Conservation (phyloP, 1,284 basidiomycete species). For the Puccinia polysora region DNA sequence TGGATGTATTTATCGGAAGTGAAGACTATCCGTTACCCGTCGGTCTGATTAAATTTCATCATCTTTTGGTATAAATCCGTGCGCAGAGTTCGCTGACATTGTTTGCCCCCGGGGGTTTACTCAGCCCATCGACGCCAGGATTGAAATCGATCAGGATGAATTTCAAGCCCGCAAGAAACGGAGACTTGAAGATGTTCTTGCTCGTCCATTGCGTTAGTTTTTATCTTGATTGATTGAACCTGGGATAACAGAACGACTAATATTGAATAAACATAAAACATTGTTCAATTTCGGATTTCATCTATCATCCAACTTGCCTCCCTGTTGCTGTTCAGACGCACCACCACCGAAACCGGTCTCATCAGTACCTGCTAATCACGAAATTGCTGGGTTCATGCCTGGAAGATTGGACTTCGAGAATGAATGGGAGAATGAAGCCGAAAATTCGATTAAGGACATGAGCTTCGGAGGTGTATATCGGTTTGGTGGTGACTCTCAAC, state of each 20-base stretch:
- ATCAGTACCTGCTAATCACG: conserved; percentile 90
- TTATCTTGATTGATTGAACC: conserved; percentile 49
- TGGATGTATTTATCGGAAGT: conserved; percentile 72
- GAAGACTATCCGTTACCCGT: conserved; percentile 74
- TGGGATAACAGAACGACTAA: not conserved
- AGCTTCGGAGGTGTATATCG: conserved; percentile 84
- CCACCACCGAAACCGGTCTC: conserved; percentile 65
- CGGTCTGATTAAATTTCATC: conserved; percentile 48
- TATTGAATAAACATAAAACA: not conserved
- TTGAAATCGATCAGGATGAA: conserved; percentile 69
- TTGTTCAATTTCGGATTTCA: not conserved
- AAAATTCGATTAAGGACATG: conserved; percentile 89
- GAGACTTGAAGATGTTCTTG: conserved; percentile 64
- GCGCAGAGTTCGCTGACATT: not conserved
- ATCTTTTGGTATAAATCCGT: not conserved
- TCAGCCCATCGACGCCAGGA: conserved; percentile 65
- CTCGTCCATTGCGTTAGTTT: conserved; percentile 55
- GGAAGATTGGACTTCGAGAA: conserved; percentile 96
- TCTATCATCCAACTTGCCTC: conserved; percentile 13
- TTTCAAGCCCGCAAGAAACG: conserved; percentile 82
- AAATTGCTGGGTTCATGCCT: conserved; percentile 87
- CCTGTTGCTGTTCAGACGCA: conserved; percentile 48
- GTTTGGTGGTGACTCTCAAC: conserved; percentile 76
- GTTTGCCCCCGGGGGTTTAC: not conserved
- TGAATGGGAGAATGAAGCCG: conserved; percentile 92